Conservation (phyloP, 169 alveolate genomes). For the Plasmodium inui region DNA sequence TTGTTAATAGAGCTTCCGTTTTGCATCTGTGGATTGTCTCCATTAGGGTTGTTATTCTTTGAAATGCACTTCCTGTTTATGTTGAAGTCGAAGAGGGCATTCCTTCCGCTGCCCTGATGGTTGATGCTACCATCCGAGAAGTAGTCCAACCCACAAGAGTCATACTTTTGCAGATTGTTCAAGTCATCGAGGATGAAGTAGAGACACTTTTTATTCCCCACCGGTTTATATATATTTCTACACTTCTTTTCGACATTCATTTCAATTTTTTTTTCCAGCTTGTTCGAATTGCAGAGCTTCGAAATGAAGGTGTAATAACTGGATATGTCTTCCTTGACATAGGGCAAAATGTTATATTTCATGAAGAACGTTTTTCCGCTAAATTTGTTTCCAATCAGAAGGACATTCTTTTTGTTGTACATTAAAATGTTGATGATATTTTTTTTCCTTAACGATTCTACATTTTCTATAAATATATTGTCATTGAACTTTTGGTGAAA, state of each 20-base stretch:
- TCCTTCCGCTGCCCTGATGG: background rate
- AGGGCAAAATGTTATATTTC: constrained; percentile 71
- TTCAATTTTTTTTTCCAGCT: constrained; percentile 69
- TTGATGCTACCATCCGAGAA: background rate
- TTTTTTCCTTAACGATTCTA: constrained; percentile 71
- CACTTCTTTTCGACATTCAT: constrained; percentile 73
- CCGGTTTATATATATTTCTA: constrained; percentile 71
- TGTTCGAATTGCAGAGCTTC: constrained; percentile 46
- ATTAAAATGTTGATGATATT: constrained; percentile 59
- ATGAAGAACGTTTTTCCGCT: constrained; percentile 76
- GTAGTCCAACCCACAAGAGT: background rate
- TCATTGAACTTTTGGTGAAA: constrained; percentile 62
- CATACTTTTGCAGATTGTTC: constrained; percentile 57
- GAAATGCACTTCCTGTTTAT: constrained; percentile 14
- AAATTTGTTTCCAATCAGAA: constrained; percentile 66
- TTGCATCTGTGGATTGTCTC: background rate
- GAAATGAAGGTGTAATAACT: constrained; percentile 70
- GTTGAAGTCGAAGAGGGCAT: constrained; percentile 42
- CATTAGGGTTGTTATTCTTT: background rate
- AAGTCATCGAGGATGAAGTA: constrained; percentile 72
- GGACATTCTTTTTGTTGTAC: constrained; percentile 69
- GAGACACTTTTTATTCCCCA: constrained; percentile 61
- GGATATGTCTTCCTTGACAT: constrained; percentile 65
- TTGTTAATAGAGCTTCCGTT: background rate
- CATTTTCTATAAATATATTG: constrained; percentile 74